phyloP scores from a whole-genome alignment of 257 asterid species.

The Solanum etuberosum region DNA sequence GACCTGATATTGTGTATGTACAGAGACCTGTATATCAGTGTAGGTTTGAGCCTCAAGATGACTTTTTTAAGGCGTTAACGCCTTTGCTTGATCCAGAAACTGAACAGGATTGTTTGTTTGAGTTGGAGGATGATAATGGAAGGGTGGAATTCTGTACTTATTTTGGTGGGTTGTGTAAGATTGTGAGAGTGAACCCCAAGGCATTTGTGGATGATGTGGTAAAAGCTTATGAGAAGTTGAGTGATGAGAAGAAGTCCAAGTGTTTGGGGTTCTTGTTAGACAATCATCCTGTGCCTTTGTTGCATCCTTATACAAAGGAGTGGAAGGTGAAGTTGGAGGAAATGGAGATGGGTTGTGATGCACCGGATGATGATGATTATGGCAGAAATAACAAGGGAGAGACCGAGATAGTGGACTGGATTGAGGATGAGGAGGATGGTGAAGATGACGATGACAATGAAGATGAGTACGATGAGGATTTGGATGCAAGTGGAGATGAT shows the following conservation, averaged over 20 bases:
- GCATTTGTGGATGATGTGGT: constrained; percentile 95
- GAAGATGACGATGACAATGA: constrained; percentile 21
- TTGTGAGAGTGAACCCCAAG: constrained; percentile 67
- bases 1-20: constrained; percentile 85
- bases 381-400: constrained; percentile 15
- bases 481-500: constrained; percentile 28
- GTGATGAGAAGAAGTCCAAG: constrained; percentile 66
- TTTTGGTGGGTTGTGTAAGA: constrained; percentile 79
- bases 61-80: constrained; percentile 44
- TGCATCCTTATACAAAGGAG: constrained; percentile 87
- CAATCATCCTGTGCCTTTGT: constrained; percentile 63
- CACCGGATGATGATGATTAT: constrained; percentile 58
- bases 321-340: constrained; percentile 95
- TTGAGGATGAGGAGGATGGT: constrained; percentile 38
- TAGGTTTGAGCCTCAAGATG: constrained; percentile 82
- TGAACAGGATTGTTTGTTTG: constrained; percentile 56
- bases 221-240: constrained; percentile 59
- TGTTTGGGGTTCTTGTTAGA: constrained; percentile 62
- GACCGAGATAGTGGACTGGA: constrained; percentile 65
- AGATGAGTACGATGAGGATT: constrained; percentile 17
- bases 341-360: constrained; percentile 95
- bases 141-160: constrained; percentile 67
- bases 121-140: constrained; percentile 67
- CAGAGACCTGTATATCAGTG: constrained; percentile 87
- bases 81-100: constrained; percentile 82